Evolutionary conservation across 2,329 filamentous ascomycete species (phyloP), one percentile per base, ranked within the genome.

Genomic region (Sporothrix phasma): DNA sequence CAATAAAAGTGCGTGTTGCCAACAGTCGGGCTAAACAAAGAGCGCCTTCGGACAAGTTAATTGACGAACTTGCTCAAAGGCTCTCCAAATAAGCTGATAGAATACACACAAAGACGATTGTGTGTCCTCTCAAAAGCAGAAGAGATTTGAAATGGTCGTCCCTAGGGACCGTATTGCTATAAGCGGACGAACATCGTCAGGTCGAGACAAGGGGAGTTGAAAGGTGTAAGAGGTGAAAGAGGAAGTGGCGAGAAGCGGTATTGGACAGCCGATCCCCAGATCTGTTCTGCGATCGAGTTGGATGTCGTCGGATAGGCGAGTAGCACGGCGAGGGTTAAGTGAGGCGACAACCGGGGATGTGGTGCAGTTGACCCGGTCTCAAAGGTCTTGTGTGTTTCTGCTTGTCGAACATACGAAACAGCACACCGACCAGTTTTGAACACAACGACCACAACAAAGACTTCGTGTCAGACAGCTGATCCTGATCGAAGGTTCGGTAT

Each of bases 111-210:
- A 59, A 45, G 39, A 31, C 24, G 17, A 59, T 59, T 59, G 56
- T 59, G 56, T 39, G 56, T 43, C 17, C 22, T 8, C 31, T 26
- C n/a, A 39, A 64, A 60, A 39, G 39, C n/a, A 24, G 39, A 63
- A 66, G 47, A 58, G 60, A 58, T 58, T 67, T 53, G 64, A 65
- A 59, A 39, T 45, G 65, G 67, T 74, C 74, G 77, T 79, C 77
- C 77, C 77, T 77, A 74, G 72, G 77, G 77, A 79, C 77, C 70
- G 75, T 71, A 62, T 62, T 68, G 71, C 69, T 74, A 74, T 74
- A 74, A 74, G 61, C 43, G 47, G 61, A 66, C 64, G 60, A 63
- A 63, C 72, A 74, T 74, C 31, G 69, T 74, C 65, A 61, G 47
- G 31, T 19, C 29, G 31, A 54, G 22, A 15, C 41, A 43, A 53